These are phyloP conservation scores for Mycena galopus DNA, from an alignment of 768 basidiomycete species.

Conservation along the genomic window DNA sequence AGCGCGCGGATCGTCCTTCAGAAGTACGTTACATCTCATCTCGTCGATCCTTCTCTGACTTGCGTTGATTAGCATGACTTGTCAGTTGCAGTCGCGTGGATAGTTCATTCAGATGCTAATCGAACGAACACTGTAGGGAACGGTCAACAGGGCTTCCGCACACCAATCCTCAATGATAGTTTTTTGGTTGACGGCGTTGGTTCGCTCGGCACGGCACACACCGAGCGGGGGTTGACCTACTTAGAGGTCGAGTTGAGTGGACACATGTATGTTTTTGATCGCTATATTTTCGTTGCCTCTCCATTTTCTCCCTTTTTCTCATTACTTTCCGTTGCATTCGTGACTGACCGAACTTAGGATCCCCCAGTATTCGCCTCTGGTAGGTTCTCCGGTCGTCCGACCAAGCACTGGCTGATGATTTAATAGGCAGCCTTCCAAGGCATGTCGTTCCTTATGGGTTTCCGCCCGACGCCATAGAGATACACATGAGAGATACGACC, in stretches of 20 bases:
- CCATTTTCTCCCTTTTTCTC: no score
- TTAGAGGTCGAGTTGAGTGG: slow-evolving; percentile 77
- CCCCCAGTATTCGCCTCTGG: slow-evolving; percentile 74
- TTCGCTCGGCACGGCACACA: slow-evolving; percentile 72
- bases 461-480: slow-evolving; percentile 28
- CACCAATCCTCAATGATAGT: slow-evolving; percentile 72
- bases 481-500: neutral
- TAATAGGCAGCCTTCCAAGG: slow-evolving; percentile 57
- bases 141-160: slow-evolving; percentile 81
- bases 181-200: slow-evolving; percentile 81
- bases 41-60: slow-evolving; percentile 1
- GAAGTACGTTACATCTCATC: slow-evolving; percentile 59
- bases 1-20: slow-evolving; percentile 74
- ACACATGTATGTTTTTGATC: slow-evolving; percentile 69
- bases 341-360: slow-evolving; percentile 56
- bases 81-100: slow-evolving; percentile 36
- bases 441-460: slow-evolving; percentile 34
- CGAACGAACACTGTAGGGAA: slow-evolving; percentile 54
- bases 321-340: neutral
- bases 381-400: slow-evolving; percentile 44
- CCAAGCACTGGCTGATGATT: neutral
- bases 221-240: slow-evolving; percentile 77
- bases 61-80: slow-evolving; percentile 56
- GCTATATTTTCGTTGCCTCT: no score
- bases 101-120: neutral